A percentile compares a stretch with the other conserved stretches of the same genome.
Conservation (phyloP, 2,329 filamentous ascomycete species). For the Phyllosticta paracitricarpa region DNA sequence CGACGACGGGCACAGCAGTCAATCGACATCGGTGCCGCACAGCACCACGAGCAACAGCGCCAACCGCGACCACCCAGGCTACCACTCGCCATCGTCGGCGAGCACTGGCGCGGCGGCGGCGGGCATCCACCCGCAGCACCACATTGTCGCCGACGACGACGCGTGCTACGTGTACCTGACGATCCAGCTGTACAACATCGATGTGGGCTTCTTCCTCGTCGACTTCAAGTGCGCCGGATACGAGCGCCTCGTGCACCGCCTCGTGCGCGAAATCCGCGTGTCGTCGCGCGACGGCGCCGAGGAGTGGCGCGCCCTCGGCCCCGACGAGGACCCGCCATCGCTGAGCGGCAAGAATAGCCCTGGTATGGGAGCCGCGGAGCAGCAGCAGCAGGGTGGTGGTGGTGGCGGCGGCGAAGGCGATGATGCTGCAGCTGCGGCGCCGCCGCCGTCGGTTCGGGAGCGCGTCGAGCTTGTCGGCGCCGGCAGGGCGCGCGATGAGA, state of each 20-base stretch:
- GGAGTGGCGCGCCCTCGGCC: slow-evolving; percentile 19
- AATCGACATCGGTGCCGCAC: slow-evolving; percentile 12
- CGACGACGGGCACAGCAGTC: neutral
- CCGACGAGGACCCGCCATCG: slow-evolving; percentile 21
- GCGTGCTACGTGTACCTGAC: slow-evolving; percentile 90
- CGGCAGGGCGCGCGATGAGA: slow-evolving; percentile 60
- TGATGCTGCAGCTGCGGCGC: slow-evolving; percentile 18
- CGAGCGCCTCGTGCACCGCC: slow-evolving; percentile 60
- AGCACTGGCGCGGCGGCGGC: slow-evolving; percentile 18
- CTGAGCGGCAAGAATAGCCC: neutral
- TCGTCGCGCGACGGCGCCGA: slow-evolving; percentile 14
- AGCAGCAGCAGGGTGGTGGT: neutral
- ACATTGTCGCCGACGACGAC: slow-evolving; percentile 34
- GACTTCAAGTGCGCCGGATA: slow-evolving; percentile 99
- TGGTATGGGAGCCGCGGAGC: neutral
- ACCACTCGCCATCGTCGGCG: slow-evolving; percentile 14
- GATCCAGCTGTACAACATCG: slow-evolving; percentile 91
- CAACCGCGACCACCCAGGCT: neutral
- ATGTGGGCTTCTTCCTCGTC: slow-evolving; percentile 77
- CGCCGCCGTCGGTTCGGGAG: slow-evolving; percentile 25
- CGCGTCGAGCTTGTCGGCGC: slow-evolving; percentile 33
- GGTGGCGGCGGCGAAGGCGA: slow-evolving; percentile 16
- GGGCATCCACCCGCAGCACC: slow-evolving; percentile 31
- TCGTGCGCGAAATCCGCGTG: slow-evolving; percentile 29
- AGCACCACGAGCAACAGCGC: slow-evolving; percentile 21